Evolutionary conservation across 176 grass and related monocot genomes (phyloP).

Genomic region (Echinochloa phyllopogon): DNA sequence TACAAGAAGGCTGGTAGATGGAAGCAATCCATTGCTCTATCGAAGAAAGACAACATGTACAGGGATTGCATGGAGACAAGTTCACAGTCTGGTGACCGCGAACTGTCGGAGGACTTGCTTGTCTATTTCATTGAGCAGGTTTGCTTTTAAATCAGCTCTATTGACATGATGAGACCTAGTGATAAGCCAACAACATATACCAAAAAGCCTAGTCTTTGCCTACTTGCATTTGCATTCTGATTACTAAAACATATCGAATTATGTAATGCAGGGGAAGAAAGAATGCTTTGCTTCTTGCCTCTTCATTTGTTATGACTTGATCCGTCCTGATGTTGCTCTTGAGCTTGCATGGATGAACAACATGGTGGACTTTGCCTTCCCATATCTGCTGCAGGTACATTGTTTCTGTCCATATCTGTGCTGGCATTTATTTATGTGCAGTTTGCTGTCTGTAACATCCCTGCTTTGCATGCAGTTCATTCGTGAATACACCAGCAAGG

Average conservation of each 20-base stretch:
- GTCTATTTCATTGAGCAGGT: conserved; percentile 98
- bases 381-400: conserved; percentile 92
- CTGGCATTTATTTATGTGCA: background rate
- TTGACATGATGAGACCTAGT: background rate
- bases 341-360: conserved; percentile 99
- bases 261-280: conserved; percentile 90
- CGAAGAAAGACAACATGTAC: conserved; percentile 98
- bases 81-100: conserved; percentile 90
- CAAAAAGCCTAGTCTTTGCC: background rate
- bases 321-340: conserved; percentile 88
- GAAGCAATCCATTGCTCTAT: conserved; percentile 94
- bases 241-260: conserved; percentile 13
- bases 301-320: conserved; percentile 96
- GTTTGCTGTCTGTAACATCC: conserved; percentile 1
- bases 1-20: conserved; percentile 99
- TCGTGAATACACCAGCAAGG: conserved; percentile 90
- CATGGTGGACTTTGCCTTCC: conserved; percentile 97
- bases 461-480: conserved; percentile 61
- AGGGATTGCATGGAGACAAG: conserved; percentile 99
- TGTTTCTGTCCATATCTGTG: background rate
- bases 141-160: conserved; percentile 2
- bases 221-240: conserved; percentile 23
- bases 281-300: conserved; percentile 99
- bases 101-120: conserved; percentile 90
- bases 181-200: background rate